Conservation (phyloP, 2,329 filamentous ascomycete genomes). For the Verticillium tricorpus region DNA sequence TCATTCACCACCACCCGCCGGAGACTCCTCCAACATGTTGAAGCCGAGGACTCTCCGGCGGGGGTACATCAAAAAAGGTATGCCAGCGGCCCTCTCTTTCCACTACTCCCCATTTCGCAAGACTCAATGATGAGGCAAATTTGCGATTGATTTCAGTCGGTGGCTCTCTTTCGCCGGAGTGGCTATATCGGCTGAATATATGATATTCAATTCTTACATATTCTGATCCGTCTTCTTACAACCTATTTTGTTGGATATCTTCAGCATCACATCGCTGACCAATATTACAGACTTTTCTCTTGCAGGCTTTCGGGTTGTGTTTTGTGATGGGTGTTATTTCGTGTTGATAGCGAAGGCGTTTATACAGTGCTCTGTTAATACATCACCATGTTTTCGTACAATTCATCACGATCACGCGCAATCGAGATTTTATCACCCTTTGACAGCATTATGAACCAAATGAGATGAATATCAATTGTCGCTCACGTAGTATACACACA, state of each 20-base stretch:
- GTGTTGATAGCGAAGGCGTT: too few relatives aligned
- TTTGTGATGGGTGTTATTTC: too few relatives aligned
- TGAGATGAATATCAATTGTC: background rate
- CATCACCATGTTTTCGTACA: too few relatives aligned
- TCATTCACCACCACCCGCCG: background rate
- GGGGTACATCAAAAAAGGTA: constrained; percentile 14
- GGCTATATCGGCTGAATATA: constrained; percentile 68
- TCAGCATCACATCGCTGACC: background rate
- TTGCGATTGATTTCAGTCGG: constrained; percentile 92
- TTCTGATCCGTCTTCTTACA: constrained; percentile 63
- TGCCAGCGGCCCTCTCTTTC: constrained; percentile 8
- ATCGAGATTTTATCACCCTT: background rate
- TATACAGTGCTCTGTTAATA: too few relatives aligned
- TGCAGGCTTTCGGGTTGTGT: too few relatives aligned
- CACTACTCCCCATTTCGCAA: constrained; percentile 7
- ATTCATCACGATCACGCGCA: too few relatives aligned
- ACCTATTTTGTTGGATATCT: background rate
- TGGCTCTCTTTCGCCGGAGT: constrained; percentile 87
- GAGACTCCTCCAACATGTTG: background rate
- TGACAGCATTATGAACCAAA: background rate
- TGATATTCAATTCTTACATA: constrained; percentile 99
- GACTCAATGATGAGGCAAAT: constrained; percentile 84
- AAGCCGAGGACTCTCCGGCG: background rate
- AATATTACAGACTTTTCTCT: too few relatives aligned
- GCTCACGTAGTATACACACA: background rate